Percentiles rank a stretch among this genome's conserved stretches.
Conservation (phyloP, 495 filamentous ascomycete species). For the Penicillium daleae region DNA sequence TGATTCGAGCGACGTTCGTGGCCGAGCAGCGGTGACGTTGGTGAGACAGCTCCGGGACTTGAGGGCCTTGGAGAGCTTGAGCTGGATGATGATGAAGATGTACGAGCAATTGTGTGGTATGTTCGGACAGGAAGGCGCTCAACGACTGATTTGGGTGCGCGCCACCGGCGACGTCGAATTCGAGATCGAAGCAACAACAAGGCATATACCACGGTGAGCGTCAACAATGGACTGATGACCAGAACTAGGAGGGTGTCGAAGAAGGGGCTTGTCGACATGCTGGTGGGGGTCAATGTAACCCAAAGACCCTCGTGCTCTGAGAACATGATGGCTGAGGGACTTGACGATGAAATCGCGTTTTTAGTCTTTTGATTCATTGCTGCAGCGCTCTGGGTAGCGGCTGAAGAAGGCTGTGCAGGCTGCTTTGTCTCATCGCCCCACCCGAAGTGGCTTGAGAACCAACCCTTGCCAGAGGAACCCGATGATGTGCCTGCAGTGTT, state of each 20-base stretch:
- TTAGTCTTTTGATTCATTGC: conserved; percentile 19
- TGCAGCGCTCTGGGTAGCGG: conserved; percentile 5
- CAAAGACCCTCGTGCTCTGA: conserved; percentile 81
- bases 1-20: conserved; percentile 30
- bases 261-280: conserved; percentile 89
- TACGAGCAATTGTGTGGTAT: conserved; percentile 76
- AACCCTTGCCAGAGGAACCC: conserved; percentile 27
- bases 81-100: conserved; percentile 59
- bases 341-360: conserved; percentile 15
- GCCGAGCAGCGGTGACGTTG: conserved; percentile 73
- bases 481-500: conserved; percentile 4
- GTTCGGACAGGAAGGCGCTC: conserved; percentile 93
- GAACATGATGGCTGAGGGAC: conserved; percentile 20
- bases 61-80: conserved; percentile 55
- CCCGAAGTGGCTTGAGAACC: conserved; percentile 45
- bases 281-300: conserved; percentile 92
- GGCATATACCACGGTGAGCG: conserved; percentile 89
- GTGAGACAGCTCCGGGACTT: conserved; percentile 59
- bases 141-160: conserved; percentile 94
- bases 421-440: conserved; percentile 31
- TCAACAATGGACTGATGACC: conserved; percentile 89
- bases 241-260: conserved; percentile 94
- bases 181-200: conserved; percentile 85
- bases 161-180: conserved; percentile 88
- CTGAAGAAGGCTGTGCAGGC: conserved; percentile 18